Conservation (phyloP, 352 stramenopile genomes). For the Phytophthora cactorum region DNA sequence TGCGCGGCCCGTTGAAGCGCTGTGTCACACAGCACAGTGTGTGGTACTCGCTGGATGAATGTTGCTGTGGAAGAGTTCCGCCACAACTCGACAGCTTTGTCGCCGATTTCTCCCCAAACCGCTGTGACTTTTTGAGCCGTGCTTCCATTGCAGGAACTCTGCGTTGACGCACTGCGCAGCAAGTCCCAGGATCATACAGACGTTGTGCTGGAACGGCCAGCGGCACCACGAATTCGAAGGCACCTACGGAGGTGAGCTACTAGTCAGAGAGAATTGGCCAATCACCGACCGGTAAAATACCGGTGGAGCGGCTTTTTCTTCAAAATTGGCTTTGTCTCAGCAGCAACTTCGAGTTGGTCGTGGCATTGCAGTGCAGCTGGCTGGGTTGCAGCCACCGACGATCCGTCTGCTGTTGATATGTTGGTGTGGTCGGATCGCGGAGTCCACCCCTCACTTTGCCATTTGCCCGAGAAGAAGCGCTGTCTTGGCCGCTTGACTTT, state of each 20-base stretch:
- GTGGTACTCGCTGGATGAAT: not conserved
- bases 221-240: constrained; percentile 11
- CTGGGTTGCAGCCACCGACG: constrained; percentile 15
- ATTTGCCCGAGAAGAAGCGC: constrained; percentile 10
- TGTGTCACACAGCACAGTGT: no score
- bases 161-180: constrained; percentile 23
- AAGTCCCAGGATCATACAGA: constrained; percentile 28
- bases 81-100: constrained; percentile 1
- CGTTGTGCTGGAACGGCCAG: constrained; percentile 20
- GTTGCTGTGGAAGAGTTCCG: not conserved
- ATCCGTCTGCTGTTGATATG: constrained; percentile 17
- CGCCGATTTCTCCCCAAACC: not conserved
- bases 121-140: constrained; percentile 7
- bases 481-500: not conserved
- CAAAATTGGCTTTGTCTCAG: constrained; percentile 34
- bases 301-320: constrained; percentile 16
- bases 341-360: constrained; percentile 27
- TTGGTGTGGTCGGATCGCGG: constrained; percentile 19
- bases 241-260: constrained; percentile 4
- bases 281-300: constrained; percentile 1
- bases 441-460: constrained; percentile 23
- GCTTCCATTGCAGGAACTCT: not conserved
- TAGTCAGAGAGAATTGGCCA: constrained; percentile 28
- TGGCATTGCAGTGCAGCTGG: constrained; percentile 34
- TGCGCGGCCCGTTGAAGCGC: no score